Evolutionary conservation across 108 stramenopile genomes (phyloP).

Genomic region (Nitzschia palea): DNA sequence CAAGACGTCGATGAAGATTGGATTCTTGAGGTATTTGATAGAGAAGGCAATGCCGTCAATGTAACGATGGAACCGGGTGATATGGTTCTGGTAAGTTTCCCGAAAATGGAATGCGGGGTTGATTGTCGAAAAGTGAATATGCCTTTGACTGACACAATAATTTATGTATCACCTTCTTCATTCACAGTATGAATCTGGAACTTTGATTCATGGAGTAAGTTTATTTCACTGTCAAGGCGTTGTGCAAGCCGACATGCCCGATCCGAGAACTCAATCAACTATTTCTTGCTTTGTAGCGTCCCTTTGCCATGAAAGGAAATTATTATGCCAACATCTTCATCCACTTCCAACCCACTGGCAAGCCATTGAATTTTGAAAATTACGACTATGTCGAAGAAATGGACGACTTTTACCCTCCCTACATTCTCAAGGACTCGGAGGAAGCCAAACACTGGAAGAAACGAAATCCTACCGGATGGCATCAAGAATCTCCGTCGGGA

Average conservation of each 20-base stretch:
- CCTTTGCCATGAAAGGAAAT: conserved; percentile 62
- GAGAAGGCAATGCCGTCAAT: conserved; percentile 70
- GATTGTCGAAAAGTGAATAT: conserved; percentile 20
- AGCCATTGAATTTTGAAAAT: conserved; percentile 56
- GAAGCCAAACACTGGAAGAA: conserved; percentile 50
- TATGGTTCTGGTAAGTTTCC: conserved; percentile 54
- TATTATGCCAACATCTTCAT: conserved; percentile 63
- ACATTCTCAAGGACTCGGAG: conserved; percentile 36
- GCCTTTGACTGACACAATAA: no score
- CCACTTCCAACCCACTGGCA: conserved; percentile 82
- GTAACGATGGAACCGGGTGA: conserved; percentile 61
- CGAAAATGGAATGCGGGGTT: conserved; percentile 46
- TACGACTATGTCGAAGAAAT: conserved; percentile 34
- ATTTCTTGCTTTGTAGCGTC: conserved; percentile 26
- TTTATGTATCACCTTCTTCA: no score
- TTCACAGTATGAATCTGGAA: conserved; percentile 51
- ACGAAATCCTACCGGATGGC: conserved; percentile 55
- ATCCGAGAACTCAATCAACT: not conserved
- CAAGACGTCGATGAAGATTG: conserved; percentile 93
- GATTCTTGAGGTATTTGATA: conserved; percentile 89
- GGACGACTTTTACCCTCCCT: conserved; percentile 28
- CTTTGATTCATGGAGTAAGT: conserved; percentile 35
- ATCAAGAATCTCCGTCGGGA: conserved; percentile 53
- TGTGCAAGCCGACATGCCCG: not conserved
- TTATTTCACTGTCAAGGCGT: not conserved